Base-by-base conservation (phyloP, 148 eudicot species). In the Persicaria maculosa region DNA sequence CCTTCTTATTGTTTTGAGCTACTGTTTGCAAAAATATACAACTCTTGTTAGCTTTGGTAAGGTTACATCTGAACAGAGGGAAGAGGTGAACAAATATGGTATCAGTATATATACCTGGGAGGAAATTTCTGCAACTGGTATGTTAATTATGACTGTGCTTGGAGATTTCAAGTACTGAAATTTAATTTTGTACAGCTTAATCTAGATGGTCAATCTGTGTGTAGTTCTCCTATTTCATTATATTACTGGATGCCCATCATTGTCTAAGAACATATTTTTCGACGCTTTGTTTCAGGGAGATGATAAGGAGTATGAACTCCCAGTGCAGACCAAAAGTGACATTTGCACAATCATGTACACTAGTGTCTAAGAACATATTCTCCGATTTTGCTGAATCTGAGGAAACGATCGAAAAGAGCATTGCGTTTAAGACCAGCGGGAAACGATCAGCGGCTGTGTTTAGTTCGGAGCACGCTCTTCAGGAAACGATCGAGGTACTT, bases 271-370 rank as follows among this genome's bases (percentile, higher is more conserved):
- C 22, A 20, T 20, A 20, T 20, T 20, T 20, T 20, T 20, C 22
- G 22, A 20, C 22, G 22, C 22, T 20, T 7, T 19, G 69, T 76
- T 84, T 82, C 86, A 96, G 99, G 99, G 86, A 77, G 87, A 80
- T 64, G 80, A 84, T 78, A 80, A 81, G 65, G 80, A 89, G 46
- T 91, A 86, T 80, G 97, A 92, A 64, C 85, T 90, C 67, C 90
- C 85, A 2, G 78, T 79, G 72, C 89, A 89, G 86, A 85, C 84
- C 74, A 96, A 83, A 79, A 85, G 81, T 74, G 99, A 92, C 82
- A 89, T 90, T 76, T 90, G 97, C 84, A 96, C 99, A 22, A 96
- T 96, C 61, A 96, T 92, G 99, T 96, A 96, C 81, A 96, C 99
- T 69, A 96, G 99, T 77, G 97, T 20, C 22, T 20, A 20, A 20